Conservation (phyloP, 116 monocot genomes). For the Posidonia oceanica region DNA sequence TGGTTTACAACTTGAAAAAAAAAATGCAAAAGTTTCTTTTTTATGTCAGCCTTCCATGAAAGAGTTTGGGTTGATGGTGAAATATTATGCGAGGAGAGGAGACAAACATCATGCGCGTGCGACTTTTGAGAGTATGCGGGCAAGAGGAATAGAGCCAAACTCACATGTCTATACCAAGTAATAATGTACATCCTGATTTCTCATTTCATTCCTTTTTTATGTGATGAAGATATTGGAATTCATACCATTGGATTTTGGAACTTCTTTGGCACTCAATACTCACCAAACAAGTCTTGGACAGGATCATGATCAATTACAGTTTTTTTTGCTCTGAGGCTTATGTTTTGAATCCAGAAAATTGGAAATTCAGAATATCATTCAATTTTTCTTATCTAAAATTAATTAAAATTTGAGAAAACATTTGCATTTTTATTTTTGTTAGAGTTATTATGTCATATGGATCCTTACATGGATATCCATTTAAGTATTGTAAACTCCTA, state of each 20-base stretch:
- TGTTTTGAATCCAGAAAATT: too few relatives aligned
- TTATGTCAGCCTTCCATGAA: constrained; percentile 69
- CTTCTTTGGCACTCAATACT: neutral
- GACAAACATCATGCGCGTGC: constrained; percentile 98
- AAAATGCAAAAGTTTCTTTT: neutral
- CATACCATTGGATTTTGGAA: neutral
- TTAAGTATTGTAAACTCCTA: too few relatives aligned
- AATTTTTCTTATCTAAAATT: too few relatives aligned
- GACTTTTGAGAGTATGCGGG: constrained; percentile 92
- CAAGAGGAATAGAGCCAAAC: constrained; percentile 94
- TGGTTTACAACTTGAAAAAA: too few relatives aligned
- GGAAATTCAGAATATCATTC: too few relatives aligned
- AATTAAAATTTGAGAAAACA: too few relatives aligned
- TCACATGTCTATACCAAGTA: constrained; percentile 92
- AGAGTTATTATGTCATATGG: too few relatives aligned
- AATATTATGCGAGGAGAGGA: constrained; percentile 88
- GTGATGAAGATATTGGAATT: neutral
- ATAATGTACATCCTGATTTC: constrained; percentile 10
- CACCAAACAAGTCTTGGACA: too few relatives aligned
- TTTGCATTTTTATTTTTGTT: too few relatives aligned
- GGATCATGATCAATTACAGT: too few relatives aligned
- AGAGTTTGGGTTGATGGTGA: constrained; percentile 92
- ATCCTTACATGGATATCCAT: too few relatives aligned
- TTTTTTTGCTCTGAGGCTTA: too few relatives aligned
- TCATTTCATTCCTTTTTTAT: neutral